phyloP scores from a whole-genome alignment of 2,329 filamentous ascomycete species.

The Fonsecaea nubica region DNA sequence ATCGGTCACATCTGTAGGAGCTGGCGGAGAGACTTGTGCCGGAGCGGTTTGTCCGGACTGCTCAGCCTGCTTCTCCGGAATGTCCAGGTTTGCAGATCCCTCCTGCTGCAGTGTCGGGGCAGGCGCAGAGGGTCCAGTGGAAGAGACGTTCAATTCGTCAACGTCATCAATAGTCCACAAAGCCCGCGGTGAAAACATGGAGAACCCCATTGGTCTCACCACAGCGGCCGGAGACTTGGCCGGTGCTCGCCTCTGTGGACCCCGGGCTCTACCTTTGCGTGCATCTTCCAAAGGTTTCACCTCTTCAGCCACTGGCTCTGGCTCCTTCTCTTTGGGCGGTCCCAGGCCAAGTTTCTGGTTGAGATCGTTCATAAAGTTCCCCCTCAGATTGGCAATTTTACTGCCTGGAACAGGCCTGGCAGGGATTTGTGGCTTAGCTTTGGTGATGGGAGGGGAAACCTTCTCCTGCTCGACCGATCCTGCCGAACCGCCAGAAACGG shows the following conservation, averaged over 20 bases:
- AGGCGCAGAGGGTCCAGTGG: neutral
- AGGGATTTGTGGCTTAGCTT: slow-evolving; percentile 84
- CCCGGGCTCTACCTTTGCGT: slow-evolving; percentile 86
- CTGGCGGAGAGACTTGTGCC: slow-evolving; percentile 55
- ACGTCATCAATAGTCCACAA: slow-evolving; percentile 39
- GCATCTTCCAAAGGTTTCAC: slow-evolving; percentile 86
- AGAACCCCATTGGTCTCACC: slow-evolving; percentile 27
- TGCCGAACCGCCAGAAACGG: slow-evolving; percentile 50
- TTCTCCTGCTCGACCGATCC: slow-evolving; percentile 44
- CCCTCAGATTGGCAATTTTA: slow-evolving; percentile 90
- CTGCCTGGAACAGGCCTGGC: slow-evolving; percentile 72
- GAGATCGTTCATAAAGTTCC: slow-evolving; percentile 89
- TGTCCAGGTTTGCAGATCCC: neutral
- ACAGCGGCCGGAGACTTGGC: slow-evolving; percentile 56
- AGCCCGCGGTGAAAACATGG: slow-evolving; percentile 34
- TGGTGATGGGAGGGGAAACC: slow-evolving; percentile 56
- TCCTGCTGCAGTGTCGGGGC: slow-evolving; percentile 9
- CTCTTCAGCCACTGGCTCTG: slow-evolving; percentile 61
- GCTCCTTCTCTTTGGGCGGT: slow-evolving; percentile 74
- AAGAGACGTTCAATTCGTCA: slow-evolving; percentile 33
- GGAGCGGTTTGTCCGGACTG: slow-evolving; percentile 63
- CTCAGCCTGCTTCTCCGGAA: slow-evolving; percentile 67
- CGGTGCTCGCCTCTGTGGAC: slow-evolving; percentile 77
- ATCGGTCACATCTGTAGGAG: slow-evolving; percentile 26
- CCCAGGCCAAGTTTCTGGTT: slow-evolving; percentile 88